Conservation (phyloP, 1,139 yeast species). For the Geotrichum europaeum region DNA sequence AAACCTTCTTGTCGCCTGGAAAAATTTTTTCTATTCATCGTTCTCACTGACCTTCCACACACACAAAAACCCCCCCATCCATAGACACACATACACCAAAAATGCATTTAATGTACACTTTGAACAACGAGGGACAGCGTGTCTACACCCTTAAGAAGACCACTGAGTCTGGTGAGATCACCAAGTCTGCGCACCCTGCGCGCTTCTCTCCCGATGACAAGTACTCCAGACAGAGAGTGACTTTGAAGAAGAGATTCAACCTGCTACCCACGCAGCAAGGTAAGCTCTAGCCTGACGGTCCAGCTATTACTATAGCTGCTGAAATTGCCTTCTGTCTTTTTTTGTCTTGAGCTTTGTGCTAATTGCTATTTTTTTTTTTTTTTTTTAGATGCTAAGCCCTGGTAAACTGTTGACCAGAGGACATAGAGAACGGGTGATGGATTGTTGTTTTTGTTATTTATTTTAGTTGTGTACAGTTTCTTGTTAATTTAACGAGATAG, state of each 20-base stretch:
- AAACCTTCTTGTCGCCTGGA: neutral
- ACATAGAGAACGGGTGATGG: neutral
- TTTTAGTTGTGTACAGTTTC: neutral
- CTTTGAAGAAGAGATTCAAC: conserved; percentile 90
- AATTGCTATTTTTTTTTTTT: neutral
- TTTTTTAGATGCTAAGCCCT: conserved; percentile 24
- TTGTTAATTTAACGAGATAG: neutral
- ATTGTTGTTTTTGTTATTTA: neutral
- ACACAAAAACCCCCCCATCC: neutral
- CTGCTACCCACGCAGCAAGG: conserved; percentile 79
- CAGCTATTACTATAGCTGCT: conserved; percentile 18
- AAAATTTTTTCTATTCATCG: neutral
- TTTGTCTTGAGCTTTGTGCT: conserved; percentile 1
- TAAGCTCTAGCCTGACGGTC: conserved; percentile 25
- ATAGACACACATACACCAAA: conserved; percentile 20
- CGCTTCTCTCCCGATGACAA: conserved; percentile 99
- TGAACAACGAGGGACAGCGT: conserved; percentile 92
- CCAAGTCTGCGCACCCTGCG: conserved; percentile 99
- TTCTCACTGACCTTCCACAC: neutral
- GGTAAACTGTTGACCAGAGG: conserved; percentile 17
- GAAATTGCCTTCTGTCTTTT: neutral
- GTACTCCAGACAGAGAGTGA: conserved; percentile 97
- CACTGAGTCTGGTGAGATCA: conserved; percentile 83
- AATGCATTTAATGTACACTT: conserved; percentile 99
- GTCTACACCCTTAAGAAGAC: conserved; percentile 82